phyloP scores from a whole-genome alignment of 345 rosid genomes.

The Bretschneidera sinensis region DNA sequence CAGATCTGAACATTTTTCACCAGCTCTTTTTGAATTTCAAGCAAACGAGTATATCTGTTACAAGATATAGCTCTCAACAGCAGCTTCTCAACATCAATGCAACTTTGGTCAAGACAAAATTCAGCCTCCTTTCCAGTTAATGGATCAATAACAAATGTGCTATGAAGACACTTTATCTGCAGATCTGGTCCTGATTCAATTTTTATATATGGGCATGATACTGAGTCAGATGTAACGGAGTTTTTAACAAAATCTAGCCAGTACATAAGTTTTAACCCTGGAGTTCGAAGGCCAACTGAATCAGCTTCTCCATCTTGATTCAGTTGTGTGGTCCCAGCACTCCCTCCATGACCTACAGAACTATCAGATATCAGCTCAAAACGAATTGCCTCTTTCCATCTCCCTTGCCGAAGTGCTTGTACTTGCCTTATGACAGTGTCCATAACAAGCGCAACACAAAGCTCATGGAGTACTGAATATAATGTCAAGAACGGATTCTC shows the following conservation, averaged over 20 bases:
- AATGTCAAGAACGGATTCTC: conserved; percentile 76
- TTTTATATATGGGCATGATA: conserved; percentile 62
- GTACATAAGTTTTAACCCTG: conserved; percentile 81
- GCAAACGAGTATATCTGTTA: conserved; percentile 84
- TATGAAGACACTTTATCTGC: conserved; percentile 71
- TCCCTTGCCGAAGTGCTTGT: conserved; percentile 74
- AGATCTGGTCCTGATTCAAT: conserved; percentile 87
- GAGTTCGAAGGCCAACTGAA: conserved; percentile 65
- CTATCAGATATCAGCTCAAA: conserved; percentile 78
- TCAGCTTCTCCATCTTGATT: conserved; percentile 87
- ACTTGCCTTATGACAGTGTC: conserved; percentile 96
- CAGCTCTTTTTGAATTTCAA: conserved; percentile 90
- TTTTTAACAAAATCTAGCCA: conserved; percentile 82
- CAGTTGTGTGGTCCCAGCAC: conserved; percentile 40
- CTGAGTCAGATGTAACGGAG: conserved; percentile 41
- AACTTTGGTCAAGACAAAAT: conserved; percentile 72
- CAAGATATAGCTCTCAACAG: conserved; percentile 84
- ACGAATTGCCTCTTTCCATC: conserved; percentile 95
- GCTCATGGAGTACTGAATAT: conserved; percentile 84
- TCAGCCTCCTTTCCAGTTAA: conserved; percentile 75
- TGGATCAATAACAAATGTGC: conserved; percentile 86
- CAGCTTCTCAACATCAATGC: conserved; percentile 88
- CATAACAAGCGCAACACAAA: conserved; percentile 85
- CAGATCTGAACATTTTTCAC: conserved; percentile 58
- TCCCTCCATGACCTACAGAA: conserved; percentile 25